Evolutionary conservation across 2,329 filamentous ascomycete genomes (phyloP), one percentile per base, ranked within the genome.

Genomic region (Xylariaceae sp.): DNA sequence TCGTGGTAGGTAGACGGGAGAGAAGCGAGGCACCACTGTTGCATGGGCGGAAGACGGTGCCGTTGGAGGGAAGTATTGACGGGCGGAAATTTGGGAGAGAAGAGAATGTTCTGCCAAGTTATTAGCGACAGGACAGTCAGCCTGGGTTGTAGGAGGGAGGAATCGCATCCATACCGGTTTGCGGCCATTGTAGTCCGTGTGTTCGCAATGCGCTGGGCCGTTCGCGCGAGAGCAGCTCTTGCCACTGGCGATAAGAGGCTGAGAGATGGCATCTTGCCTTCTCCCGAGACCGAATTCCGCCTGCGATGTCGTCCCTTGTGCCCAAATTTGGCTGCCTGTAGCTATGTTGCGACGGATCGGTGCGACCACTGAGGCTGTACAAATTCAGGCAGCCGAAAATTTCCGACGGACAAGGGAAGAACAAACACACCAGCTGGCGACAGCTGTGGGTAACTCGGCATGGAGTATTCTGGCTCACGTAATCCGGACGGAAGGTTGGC

Each of bases 1-100:
- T 50, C 41, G 62, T 58, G 50, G 58, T 50, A 37, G 62, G 49
- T 30, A 63, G 26, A 58, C 60, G 59, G 42, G 59, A 56, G 51
- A 54, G 26, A 60, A 61, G 45, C 34, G 58, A 47, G 70, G 69
- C 5, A 40, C 67, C 58, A 54, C 67, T 62, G 48, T 55, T 59
- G 18, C 60, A 47, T 12, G 65, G 54, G 13, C 67, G 67, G 64
- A 68, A 68, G 52, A 65, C 54, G 43, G 56, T 47, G 57, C 51
- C 55, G 39, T 65, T 62, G 32, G 63, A 54, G 52, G 64, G 62
- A 56, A 68, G 61, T 55, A 77, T 65, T 7, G 74, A 74, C 5
- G 79, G 79, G 10, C 80, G 79, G 39, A 80, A 73, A 51, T 69
- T 70, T 1, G 78, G 74, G 59, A 82, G 74, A 45, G 76, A 77